Conservation (phyloP, 1,284 basidiomycete species). For the Tilletia horrida region DNA sequence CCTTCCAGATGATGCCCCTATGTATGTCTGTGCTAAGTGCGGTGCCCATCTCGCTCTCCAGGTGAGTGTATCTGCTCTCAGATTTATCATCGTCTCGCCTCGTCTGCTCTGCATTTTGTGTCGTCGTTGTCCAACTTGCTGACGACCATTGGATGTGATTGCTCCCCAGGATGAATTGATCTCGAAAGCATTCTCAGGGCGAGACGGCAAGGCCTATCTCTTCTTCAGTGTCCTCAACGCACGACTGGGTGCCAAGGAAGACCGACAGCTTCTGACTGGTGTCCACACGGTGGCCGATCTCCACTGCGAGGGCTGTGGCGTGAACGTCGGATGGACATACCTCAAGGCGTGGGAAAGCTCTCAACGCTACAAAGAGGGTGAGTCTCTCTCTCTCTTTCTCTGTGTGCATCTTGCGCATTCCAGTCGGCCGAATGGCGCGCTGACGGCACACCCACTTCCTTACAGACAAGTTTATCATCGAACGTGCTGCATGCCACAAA, state of each 20-base stretch:
- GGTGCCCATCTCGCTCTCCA: conserved; percentile 43
- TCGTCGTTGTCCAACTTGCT: too few species aligned
- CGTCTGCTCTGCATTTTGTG: too few species aligned
- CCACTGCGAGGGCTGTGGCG: conserved; percentile 72
- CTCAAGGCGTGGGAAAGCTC: conserved; percentile 71
- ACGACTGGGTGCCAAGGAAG: conserved; percentile 70
- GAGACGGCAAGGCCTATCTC: conserved; percentile 77
- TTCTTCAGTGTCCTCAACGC: conserved; percentile 75
- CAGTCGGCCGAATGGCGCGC: conserved; percentile 13
- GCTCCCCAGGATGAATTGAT: conserved; percentile 73
- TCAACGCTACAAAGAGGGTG: conserved; percentile 84
- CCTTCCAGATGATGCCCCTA: conserved; percentile 24
- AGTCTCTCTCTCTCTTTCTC: conserved; percentile 43
- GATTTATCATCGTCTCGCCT: too few species aligned
- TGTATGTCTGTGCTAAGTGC: conserved; percentile 44
- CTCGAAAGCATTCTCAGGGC: conserved; percentile 76
- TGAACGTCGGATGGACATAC: conserved; percentile 78
- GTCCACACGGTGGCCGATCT: conserved; percentile 75
- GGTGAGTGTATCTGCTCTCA: conserved; percentile 23
- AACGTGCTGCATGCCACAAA: conserved; percentile 73
- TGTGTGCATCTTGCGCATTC: background rate
- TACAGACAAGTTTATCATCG: conserved; percentile 81
- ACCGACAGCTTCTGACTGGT: conserved; percentile 73
- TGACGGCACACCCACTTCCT: too few species aligned
- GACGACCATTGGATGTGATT: too few species aligned